Evolutionary conservation across 352 stramenopile species (phyloP), one percentile per base, ranked within the genome.

Genomic region (Phytopythium aichiense): DNA sequence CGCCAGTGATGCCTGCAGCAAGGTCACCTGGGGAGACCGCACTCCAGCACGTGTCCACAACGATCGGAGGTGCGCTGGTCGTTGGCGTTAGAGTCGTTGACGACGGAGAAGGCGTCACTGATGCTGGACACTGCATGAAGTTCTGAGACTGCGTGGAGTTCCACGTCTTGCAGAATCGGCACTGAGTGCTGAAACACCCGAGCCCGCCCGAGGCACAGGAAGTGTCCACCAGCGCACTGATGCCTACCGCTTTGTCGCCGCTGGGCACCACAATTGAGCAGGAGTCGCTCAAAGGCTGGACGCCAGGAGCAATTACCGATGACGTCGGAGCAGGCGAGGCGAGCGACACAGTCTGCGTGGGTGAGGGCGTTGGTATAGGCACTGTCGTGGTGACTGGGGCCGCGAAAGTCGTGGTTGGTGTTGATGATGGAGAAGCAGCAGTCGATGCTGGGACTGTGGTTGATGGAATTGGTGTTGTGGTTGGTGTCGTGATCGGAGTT

Each of bases 131-230:
- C 15, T 35, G 22, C 20, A 37, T 25, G 42, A 58, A 58, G 53
- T 58, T 49, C 33, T 58, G 53, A 2, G 53, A 58, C 35, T 58
- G 35, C 22, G 23, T 25, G 5, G 53, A 37, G n/a, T 13, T 22
- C 35, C 53, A 37, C 53, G 25, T 20, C 22, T 61, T 42, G 49
- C 65, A 71, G 52, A 56, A 67, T 12, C 65, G 52, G 42, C 65
- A 71, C 11, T 58, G 57, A 22, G n/a, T 25, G 18, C 31, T 53
- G 56, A 58, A 58, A 23, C 53, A 58, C 35, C 53, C 53, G 5
- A 58, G 6, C 7, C 53, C 53, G 6, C 53, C 53, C 9, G 4
- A 6, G 4, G 18, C 8, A 37, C 53, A 58, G 7, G 53, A 48
- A 20, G 53, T 18, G n/a, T 58, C 53, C 1, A 58, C n/a, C 35